Evolutionary conservation across 2,329 filamentous ascomycete species (phyloP), one percentile per base, ranked within the genome.

Genomic region (Penicillium sp.): DNA sequence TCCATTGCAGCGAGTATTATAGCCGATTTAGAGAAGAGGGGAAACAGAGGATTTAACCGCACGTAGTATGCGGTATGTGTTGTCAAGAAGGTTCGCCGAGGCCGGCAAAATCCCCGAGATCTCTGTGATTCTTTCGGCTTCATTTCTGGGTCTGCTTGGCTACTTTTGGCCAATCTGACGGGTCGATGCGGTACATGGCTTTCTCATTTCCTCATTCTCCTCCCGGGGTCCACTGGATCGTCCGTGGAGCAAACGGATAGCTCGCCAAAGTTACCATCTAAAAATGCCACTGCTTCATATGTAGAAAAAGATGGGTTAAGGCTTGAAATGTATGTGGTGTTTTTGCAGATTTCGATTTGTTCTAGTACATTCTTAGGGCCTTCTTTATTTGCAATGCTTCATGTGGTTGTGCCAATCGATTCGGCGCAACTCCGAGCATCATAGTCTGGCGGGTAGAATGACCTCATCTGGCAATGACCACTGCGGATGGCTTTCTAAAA

Each of bases 11-110:
- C 60, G 60, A 49, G 24, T 59, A 49, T 46, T 44, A 54, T 56
- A 43, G 22, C 60, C 54, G 56, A 43, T 64, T 60, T 51, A 21
- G 49, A 56, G 45, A 57, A 56, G 56, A 55, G 52, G 59, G 59
- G 22, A 43, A 26, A 26, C 31, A 55, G 55, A 57, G 46, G 35
- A 58, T 52, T 60, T 57, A 58, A 46, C 57, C 63, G 57, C 19
- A 21, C 19, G 19, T 4, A 42, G 9, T 22, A 21, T 19, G 19
- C n/a, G 22, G 39, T 21, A 42, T 26, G 51, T 45, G 29, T 33
- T 19, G 31, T 39, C 33, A 27, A 24, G 35, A n/a, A 49, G 52
- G 31, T 37, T 37, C 43, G 37, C 55, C 60, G 63, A 62, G 54
- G 21, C 49, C 58, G 56, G 57, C 49, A 29, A 24, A 24, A 55